Evolutionary conservation across 768 basidiomycete genomes (phyloP).

Genomic region (Russula olivacea): DNA sequence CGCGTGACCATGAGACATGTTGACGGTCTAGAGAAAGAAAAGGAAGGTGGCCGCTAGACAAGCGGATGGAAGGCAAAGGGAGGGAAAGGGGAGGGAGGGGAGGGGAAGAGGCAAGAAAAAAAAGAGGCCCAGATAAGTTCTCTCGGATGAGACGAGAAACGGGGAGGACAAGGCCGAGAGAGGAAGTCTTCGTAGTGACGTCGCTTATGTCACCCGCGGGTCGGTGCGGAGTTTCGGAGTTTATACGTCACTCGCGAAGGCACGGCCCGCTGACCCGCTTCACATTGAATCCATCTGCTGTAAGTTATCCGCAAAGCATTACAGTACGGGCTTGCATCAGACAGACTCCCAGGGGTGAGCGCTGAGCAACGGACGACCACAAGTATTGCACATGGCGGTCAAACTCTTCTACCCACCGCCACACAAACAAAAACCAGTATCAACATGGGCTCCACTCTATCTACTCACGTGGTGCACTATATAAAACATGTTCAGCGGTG

Average conservation of each 20-base stretch:
- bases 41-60: conserved; percentile 24
- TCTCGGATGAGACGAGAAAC: background rate
- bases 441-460: conserved; percentile 31
- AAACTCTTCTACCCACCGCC: too few species aligned
- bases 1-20: conserved; percentile 1
- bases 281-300: too few species aligned
- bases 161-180: background rate
- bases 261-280: too few species aligned
- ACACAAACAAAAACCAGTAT: too few species aligned
- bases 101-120: background rate
- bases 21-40: conserved; percentile 5
- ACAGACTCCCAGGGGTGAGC: too few species aligned
- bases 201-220: background rate
- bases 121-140: background rate
- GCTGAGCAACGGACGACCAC: too few species aligned
- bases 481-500: too few species aligned
- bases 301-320: too few species aligned
- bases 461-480: too few species aligned
- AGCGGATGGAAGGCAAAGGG: conserved; percentile 18
- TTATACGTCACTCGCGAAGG: too few species aligned
- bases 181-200: background rate
- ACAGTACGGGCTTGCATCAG: too few species aligned
- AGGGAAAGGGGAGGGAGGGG: background rate
- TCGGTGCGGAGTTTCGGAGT: background rate
- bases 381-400: too few species aligned